Conservation (phyloP, 2,329 filamentous ascomycete genomes). For the Ceratocystis lukuohia region DNA sequence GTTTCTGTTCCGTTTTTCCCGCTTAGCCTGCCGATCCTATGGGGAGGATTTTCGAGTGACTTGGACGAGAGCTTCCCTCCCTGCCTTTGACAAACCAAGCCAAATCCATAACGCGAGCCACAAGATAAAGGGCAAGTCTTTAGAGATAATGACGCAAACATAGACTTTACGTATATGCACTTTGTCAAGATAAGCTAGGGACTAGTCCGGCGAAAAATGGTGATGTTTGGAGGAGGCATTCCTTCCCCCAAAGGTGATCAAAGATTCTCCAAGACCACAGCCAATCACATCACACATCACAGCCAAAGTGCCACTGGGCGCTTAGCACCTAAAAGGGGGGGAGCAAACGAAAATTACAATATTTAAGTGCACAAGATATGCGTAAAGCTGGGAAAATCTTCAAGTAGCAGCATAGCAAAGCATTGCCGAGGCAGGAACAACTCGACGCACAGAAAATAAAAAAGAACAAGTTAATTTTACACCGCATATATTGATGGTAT, state of each 20-base stretch:
- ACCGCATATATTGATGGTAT: accelerated
- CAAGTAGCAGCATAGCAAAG: background rate
- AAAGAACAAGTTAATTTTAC: too few relatives aligned
- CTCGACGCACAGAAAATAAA: too few relatives aligned
- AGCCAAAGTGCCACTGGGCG: constrained; percentile 1
- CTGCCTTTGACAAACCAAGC: background rate
- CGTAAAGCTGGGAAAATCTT: background rate
- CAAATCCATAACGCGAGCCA: background rate
- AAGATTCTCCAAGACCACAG: background rate
- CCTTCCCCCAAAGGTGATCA: background rate
- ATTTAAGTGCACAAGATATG: background rate
- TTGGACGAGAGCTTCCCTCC: background rate
- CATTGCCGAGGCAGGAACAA: background rate
- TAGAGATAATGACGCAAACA: background rate
- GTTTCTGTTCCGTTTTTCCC: background rate
- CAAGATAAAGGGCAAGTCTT: background rate
- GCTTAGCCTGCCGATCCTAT: background rate
- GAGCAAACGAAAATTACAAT: background rate
- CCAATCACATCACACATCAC: background rate
- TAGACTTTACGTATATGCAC: background rate
- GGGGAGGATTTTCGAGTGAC: too few relatives aligned
- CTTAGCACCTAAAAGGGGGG: background rate
- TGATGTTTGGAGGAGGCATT: background rate
- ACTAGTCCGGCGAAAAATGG: background rate
- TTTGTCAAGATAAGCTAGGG: background rate